Evolutionary conservation across 1,284 basidiomycete genomes (phyloP).

Genomic region (Austroboletus novae-zelandiae): DNA sequence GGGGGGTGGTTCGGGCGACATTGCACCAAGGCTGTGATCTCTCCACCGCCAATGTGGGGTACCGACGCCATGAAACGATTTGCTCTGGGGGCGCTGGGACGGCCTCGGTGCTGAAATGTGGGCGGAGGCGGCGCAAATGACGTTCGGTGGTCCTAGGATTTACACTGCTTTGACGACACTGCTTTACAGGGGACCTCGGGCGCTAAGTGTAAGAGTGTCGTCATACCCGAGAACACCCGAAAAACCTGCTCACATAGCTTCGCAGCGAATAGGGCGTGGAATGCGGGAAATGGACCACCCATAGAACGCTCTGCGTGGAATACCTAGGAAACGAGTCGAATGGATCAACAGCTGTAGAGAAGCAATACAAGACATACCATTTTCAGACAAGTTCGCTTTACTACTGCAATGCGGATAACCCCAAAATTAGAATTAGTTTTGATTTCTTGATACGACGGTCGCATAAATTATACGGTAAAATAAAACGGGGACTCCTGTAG

Average conservation of each 20-base stretch:
- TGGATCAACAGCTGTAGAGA: constrained; percentile 6
- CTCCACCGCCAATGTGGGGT: constrained; percentile 14
- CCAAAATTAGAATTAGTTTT: constrained; percentile 1
- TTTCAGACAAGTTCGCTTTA: constrained; percentile 17
- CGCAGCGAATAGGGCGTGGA: not conserved
- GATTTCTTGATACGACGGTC: constrained; percentile 4
- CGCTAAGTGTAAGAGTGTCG: constrained; percentile 3
- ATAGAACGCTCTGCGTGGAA: not conserved
- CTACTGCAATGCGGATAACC: constrained; percentile 1
- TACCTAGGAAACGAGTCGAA: not conserved
- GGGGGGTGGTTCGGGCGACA: constrained; percentile 3
- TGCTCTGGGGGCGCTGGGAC: constrained; percentile 2
- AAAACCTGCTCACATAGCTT: constrained; percentile 3
- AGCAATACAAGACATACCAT: constrained; percentile 21
- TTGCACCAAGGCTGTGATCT: constrained; percentile 22
- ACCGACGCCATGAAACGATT: constrained; percentile 1
- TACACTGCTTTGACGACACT: constrained; percentile 27
- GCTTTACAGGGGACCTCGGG: constrained; percentile 10
- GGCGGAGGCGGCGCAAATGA: constrained; percentile 17
- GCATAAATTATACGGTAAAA: not conserved
- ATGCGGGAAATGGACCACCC: not conserved
- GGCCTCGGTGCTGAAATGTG: not conserved
- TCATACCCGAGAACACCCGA: not conserved
- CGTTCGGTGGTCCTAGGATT: constrained; percentile 13
- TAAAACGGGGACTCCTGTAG: not conserved